Evolutionary conservation across 352 stramenopile genomes (phyloP).

Genomic region (Peronospora belbahrii): DNA sequence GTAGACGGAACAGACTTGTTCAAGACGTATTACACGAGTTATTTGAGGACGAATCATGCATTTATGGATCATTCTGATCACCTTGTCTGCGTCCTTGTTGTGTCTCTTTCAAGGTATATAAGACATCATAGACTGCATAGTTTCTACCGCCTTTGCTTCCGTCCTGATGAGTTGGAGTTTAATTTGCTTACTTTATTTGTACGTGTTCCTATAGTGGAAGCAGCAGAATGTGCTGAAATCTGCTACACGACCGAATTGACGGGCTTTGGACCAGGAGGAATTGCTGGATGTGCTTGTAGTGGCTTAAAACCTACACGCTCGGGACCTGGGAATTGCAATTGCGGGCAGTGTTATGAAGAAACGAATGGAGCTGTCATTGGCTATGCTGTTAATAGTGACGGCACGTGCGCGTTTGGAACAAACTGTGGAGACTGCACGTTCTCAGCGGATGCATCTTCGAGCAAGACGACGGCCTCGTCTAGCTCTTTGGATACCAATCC

Average conservation of each 20-base stretch:
- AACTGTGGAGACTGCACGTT: conserved; percentile 27
- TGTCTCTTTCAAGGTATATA: too few species aligned
- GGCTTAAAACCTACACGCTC: conserved; percentile 17
- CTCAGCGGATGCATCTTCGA: background rate
- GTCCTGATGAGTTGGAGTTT: too few species aligned
- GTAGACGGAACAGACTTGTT: too few species aligned
- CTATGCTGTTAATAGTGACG: conserved; percentile 26
- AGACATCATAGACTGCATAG: too few species aligned
- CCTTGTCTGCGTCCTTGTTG: too few species aligned
- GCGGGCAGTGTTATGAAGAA: conserved; percentile 33
- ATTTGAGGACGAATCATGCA: too few species aligned
- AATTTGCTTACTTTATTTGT: background rate
- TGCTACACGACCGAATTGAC: conserved; percentile 34
- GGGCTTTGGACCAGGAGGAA: conserved; percentile 31
- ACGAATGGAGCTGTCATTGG: conserved; percentile 18
- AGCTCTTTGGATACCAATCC: conserved; percentile 1
- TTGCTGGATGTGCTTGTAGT: conserved; percentile 24
- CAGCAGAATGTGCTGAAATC: conserved; percentile 23
- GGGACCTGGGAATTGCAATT: conserved; percentile 25
- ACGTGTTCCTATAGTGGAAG: conserved; percentile 15
- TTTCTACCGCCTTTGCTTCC: too few species aligned
- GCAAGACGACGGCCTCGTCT: conserved; percentile 2
- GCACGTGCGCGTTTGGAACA: conserved; percentile 25
- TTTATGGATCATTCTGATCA: too few species aligned
- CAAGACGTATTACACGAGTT: too few species aligned